Evolutionary conservation across 2,329 filamentous ascomycete genomes (phyloP).

Genomic region (Cladosporium oxysporum): DNA sequence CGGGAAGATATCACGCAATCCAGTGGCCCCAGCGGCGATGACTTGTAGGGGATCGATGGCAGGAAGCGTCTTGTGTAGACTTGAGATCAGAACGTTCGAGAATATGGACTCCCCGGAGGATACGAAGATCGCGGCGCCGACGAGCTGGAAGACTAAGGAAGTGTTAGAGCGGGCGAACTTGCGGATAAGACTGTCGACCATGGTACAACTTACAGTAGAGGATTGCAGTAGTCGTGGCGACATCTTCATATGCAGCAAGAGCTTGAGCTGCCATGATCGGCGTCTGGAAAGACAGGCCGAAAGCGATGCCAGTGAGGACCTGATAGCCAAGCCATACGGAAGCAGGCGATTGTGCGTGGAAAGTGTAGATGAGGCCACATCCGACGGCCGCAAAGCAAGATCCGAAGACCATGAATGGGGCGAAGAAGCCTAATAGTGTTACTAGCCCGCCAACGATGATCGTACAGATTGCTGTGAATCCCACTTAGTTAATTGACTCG

Average conservation of each 20-base stretch:
- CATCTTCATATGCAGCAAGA: slow-evolving; percentile 38
- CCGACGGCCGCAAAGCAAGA: slow-evolving; percentile 39
- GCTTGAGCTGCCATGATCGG: slow-evolving; percentile 46
- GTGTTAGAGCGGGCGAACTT: slow-evolving; percentile 4
- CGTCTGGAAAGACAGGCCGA: slow-evolving; percentile 46
- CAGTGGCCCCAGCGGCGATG: slow-evolving; percentile 36
- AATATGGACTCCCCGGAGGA: slow-evolving; percentile 43
- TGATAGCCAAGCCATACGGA: slow-evolving; percentile 53
- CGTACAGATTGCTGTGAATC: slow-evolving; percentile 30
- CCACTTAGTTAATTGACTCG: background rate
- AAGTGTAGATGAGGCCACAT: slow-evolving; percentile 47
- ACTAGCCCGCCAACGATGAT: slow-evolving; percentile 39
- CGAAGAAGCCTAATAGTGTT: slow-evolving; percentile 47
- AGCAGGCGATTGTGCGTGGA: slow-evolving; percentile 40
- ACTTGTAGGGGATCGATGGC: slow-evolving; percentile 31
- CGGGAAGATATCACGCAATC: slow-evolving; percentile 33
- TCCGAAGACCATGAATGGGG: slow-evolving; percentile 45
- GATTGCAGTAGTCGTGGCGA: slow-evolving; percentile 44
- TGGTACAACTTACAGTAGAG: slow-evolving; percentile 33
- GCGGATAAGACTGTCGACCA: too few relatives aligned
- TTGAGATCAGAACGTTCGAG: slow-evolving; percentile 36
- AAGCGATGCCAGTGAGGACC: slow-evolving; percentile 46
- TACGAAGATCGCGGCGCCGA: slow-evolving; percentile 47
- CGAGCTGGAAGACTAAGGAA: slow-evolving; percentile 43
- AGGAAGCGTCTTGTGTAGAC: slow-evolving; percentile 30